Evolutionary conservation across 495 filamentous ascomycete genomes (phyloP), one percentile per base, ranked within the genome.

Genomic region (Chaetomium cochliodes): DNA sequence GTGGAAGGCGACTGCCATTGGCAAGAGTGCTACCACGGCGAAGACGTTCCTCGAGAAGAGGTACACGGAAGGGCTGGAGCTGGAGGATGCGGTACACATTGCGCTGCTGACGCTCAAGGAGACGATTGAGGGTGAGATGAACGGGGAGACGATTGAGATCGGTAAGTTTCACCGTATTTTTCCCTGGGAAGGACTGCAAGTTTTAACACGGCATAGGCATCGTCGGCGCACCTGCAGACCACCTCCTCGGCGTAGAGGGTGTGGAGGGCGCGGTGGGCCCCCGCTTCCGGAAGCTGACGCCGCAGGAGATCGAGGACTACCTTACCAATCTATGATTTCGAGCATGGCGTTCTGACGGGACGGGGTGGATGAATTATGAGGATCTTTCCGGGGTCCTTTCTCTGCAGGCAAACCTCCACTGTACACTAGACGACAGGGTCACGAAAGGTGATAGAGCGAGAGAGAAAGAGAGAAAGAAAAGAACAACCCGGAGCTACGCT

Each of bases 121-220:
- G 85, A 96, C 92, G 30, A 98, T 98, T 69, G 94, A 97, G 78
- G 94, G 94, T 26, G 94, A 98, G 80, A 97, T 98, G 94, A 98
- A 91, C 72, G 94, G 94, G 56, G 96, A 98, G 77, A 98, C 94
- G 47, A 93, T 99, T 69, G 94, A 99, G 82, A 97, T 99, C 72
- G 93, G 93, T 93, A 73, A 79, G 88, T 68, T 52, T 37, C 37
- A 0, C 51, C 15, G 25, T 55, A n/a, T 20, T 1, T 28, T 22
- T 18, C 25, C 28, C 1, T 54, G 2, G 53, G n/a, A 37, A 23
- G 4, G 12, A 6, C 3, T 16, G 54, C 44, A 16, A 50, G 42
- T 1, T 64, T 25, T 23, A 41, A 33, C 60, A 22, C 54, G 15
- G 22, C 65, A 18, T 64, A 94, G 92, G 92, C 63, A 97, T 98